A percentile compares a stretch with the other conserved stretches of the same genome.
phyloP scores from a whole-genome alignment of 2,329 filamentous ascomycete species.

The Neophaeococcomyces mojaviensis region DNA sequence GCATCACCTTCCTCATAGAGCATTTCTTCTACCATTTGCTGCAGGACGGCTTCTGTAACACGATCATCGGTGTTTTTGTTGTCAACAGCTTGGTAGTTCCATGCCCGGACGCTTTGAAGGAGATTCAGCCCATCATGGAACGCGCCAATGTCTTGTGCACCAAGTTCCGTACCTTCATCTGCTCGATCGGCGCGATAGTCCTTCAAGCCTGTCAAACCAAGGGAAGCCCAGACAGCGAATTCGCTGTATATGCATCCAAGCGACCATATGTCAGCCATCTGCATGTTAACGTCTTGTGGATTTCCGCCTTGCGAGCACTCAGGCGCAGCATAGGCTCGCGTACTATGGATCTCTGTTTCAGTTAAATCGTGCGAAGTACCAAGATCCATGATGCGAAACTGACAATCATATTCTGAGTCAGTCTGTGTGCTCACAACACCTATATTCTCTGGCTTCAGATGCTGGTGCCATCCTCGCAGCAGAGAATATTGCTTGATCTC shows the following conservation, averaged over 20 bases:
- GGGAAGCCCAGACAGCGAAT: slow-evolving; percentile 21
- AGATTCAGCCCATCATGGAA: slow-evolving; percentile 17
- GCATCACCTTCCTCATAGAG: slow-evolving; percentile 2
- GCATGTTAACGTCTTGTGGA: slow-evolving; percentile 4
- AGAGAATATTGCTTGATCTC: slow-evolving; percentile 1
- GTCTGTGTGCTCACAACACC: slow-evolving; percentile 19
- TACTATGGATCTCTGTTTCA: no score
- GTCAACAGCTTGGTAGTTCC: slow-evolving; percentile 16
- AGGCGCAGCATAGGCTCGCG: slow-evolving; percentile 18
- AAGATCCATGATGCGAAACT: slow-evolving; percentile 28
- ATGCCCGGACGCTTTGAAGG: slow-evolving; percentile 22
- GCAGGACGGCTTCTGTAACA: slow-evolving; percentile 16
- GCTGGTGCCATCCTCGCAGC: slow-evolving; percentile 25
- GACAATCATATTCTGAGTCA: slow-evolving; percentile 18
- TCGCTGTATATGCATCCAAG: slow-evolving; percentile 30
- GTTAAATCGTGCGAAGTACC: slow-evolving; percentile 11
- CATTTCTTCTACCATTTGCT: slow-evolving; percentile 10
- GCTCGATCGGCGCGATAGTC: slow-evolving; percentile 19
- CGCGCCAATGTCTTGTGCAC: slow-evolving; percentile 7
- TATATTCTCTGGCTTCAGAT: slow-evolving; percentile 29
- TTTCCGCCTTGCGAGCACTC: slow-evolving; percentile 23
- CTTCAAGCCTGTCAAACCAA: slow-evolving; percentile 14
- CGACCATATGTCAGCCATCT: slow-evolving; percentile 28
- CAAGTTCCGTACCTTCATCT: slow-evolving; percentile 10
- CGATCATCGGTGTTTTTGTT: slow-evolving; percentile 19